These are phyloP conservation scores for Blastomyces parvus DNA, from an alignment of 2,329 filamentous ascomycete species.

Conservation along the genomic window DNA sequence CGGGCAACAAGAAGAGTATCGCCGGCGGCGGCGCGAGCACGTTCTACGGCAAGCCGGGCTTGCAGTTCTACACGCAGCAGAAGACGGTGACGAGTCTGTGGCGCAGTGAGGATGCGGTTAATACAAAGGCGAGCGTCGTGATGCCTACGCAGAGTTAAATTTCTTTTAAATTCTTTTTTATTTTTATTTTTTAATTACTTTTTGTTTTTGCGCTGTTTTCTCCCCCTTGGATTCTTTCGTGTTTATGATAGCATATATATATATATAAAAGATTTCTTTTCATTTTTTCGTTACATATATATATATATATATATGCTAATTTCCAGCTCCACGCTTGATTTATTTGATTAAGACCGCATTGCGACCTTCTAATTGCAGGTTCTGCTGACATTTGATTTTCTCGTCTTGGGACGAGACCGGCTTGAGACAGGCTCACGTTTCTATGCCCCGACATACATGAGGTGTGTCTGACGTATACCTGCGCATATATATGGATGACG, in stretches of 20 bases:
- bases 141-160: conserved; percentile 61
- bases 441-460: not conserved
- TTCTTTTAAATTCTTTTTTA: not conserved
- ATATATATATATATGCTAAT: too few relatives aligned
- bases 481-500: not conserved
- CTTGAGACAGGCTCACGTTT: not conserved
- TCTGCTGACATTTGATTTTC: conserved; percentile 1
- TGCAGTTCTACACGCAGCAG: conserved; percentile 92
- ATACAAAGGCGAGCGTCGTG: conserved; percentile 72
- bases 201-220: too few relatives aligned
- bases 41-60: conserved; percentile 87
- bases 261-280: too few relatives aligned
- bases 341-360: too few relatives aligned
- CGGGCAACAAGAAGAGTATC: conserved; percentile 74
- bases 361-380: too few relatives aligned
- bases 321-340: too few relatives aligned
- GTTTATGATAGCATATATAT: too few relatives aligned
- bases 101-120: conserved; percentile 74
- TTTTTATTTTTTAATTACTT: not conserved
- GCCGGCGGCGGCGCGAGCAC: conserved; percentile 87
- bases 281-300: too few relatives aligned
- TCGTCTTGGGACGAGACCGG: not conserved
- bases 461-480: not conserved
- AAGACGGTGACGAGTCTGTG: conserved; percentile 96
- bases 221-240: too few relatives aligned